These are phyloP conservation scores for Ettlia oleoabundans DNA, from an alignment of 139 green algal genomes.

Conservation along the genomic window DNA sequence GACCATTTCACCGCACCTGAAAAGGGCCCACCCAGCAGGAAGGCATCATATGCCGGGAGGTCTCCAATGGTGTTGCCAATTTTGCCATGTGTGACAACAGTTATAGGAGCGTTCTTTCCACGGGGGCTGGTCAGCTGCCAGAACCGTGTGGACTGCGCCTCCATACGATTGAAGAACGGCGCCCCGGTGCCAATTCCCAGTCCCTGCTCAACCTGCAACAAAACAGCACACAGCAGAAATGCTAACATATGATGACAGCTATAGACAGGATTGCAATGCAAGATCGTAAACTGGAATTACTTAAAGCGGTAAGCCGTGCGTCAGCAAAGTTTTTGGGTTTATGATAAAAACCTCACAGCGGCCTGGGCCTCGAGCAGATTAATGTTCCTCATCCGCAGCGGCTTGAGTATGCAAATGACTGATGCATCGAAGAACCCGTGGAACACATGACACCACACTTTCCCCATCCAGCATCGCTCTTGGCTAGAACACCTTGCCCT, in stretches of 20 bases:
- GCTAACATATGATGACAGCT: too few relatives aligned
- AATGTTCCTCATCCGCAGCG: conserved; percentile 37
- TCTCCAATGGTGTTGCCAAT: conserved; percentile 84
- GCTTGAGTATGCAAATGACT: not conserved
- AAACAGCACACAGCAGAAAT: not conserved
- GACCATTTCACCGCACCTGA: conserved; percentile 48
- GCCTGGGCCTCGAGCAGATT: conserved; percentile 27
- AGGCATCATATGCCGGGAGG: conserved; percentile 93
- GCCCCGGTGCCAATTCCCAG: conserved; percentile 68
- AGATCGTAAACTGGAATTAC: too few relatives aligned
- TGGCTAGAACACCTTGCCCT: not conserved
- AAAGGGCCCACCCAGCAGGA: conserved; percentile 94
- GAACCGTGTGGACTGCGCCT: conserved; percentile 72
- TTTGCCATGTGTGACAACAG: conserved; percentile 81
- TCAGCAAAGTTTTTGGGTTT: conserved; percentile 59
- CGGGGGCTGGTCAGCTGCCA: conserved; percentile 58
- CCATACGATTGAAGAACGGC: conserved; percentile 82
- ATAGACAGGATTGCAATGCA: too few relatives aligned
- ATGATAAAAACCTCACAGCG: conserved; percentile 24
- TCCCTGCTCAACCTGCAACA: conserved; percentile 87
- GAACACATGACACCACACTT: too few relatives aligned
- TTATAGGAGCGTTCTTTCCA: conserved; percentile 57
- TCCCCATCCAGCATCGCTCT: not conserved
- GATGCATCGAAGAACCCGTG: not conserved
- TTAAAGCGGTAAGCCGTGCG: too few relatives aligned